Evolutionary conservation across 1,139 yeast species (phyloP).

Genomic region (Magnusiomyces sp.): DNA sequence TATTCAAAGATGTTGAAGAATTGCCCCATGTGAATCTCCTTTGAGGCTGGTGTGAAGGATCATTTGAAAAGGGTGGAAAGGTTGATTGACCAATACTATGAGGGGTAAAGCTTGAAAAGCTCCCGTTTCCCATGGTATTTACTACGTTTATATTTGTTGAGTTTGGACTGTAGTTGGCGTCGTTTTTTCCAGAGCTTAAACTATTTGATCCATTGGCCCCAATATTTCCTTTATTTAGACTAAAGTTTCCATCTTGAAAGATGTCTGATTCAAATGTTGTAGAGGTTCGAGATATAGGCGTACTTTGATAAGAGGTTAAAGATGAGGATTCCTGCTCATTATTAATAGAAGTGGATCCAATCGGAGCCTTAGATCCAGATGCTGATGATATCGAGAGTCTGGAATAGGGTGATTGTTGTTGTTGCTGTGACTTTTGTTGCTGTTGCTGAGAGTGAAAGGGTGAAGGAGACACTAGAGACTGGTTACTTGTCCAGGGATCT

Average conservation of each 20-base stretch:
- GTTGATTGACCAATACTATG: no score
- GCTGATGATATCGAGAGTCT: background rate
- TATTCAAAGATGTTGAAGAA: background rate
- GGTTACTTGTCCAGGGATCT: conserved; percentile 1
- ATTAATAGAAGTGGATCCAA: background rate
- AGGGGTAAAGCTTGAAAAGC: no score
- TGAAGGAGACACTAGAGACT: background rate
- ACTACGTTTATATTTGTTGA: no score
- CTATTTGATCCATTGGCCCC: background rate
- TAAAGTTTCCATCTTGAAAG: background rate
- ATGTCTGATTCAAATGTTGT: background rate
- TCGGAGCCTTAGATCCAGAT: background rate
- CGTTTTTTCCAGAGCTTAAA: background rate
- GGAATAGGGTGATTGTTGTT: background rate
- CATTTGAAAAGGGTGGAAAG: no score
- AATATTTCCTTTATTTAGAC: background rate
- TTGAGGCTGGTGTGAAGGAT: conserved; percentile 4
- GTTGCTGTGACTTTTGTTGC: background rate
- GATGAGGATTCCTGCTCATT: background rate
- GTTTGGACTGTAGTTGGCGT: no score
- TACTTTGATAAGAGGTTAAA: background rate
- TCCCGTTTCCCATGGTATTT: no score
- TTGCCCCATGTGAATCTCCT: conserved; percentile 3
- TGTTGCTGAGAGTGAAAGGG: background rate
- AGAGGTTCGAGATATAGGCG: background rate